Evolutionary conservation across 1,284 basidiomycete species (phyloP).

Genomic region (Cutaneotrichosporon mucoides): DNA sequence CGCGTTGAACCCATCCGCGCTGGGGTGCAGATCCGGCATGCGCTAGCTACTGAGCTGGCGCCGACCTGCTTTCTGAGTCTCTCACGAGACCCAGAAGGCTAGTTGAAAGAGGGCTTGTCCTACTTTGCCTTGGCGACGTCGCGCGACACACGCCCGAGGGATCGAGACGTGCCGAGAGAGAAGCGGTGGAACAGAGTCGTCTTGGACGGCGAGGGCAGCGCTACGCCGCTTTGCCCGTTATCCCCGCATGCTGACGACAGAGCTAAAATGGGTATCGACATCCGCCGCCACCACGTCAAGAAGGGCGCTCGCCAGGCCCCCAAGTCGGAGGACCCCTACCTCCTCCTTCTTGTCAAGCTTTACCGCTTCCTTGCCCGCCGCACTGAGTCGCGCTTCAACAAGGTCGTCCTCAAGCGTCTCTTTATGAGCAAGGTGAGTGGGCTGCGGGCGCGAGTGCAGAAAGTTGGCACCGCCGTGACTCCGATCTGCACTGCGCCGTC

Average conservation of each 20-base stretch:
- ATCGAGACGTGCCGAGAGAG: background rate
- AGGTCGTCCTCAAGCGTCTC: conserved; percentile 92
- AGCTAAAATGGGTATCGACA: conserved; percentile 81
- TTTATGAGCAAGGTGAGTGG: conserved; percentile 67
- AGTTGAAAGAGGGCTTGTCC: too few species aligned
- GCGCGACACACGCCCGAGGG: too few species aligned
- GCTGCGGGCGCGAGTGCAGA: background rate
- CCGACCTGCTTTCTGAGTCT: too few species aligned
- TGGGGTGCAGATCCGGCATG: too few species aligned
- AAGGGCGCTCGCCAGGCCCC: conserved; percentile 92
- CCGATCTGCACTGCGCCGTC: too few species aligned
- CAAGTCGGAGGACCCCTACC: conserved; percentile 98
- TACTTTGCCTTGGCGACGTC: too few species aligned
- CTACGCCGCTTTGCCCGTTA: background rate
- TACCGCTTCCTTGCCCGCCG: conserved; percentile 99
- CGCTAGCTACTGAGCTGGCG: too few species aligned
- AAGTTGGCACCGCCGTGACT: too few species aligned
- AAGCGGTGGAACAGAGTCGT: conserved; percentile 8
- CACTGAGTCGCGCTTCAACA: conserved; percentile 96
- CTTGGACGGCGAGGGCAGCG: conserved; percentile 5
- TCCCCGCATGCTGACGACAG: conserved; percentile 10
- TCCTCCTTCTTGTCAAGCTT: conserved; percentile 97
- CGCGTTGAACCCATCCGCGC: too few species aligned
- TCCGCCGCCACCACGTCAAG: conserved; percentile 97
- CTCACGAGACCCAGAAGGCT: too few species aligned